Evolutionary conservation across 129 eudicot genomes (phyloP).

Genomic region (Silybum marianum): DNA sequence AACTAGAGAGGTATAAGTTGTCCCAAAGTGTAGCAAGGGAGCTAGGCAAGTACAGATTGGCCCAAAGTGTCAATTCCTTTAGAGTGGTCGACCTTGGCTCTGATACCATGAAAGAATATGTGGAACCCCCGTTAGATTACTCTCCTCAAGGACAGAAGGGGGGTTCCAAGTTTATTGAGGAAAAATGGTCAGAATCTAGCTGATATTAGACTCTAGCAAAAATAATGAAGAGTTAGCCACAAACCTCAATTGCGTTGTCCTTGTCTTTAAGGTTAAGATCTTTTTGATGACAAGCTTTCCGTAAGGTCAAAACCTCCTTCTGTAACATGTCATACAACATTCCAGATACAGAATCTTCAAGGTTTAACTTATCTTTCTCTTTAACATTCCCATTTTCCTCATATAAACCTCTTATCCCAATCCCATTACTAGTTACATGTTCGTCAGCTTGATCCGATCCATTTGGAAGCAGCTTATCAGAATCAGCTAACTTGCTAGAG

Average conservation of each 20-base stretch:
- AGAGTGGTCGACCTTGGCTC: not conserved
- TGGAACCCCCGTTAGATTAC: not conserved
- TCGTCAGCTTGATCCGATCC: constrained; percentile 31
- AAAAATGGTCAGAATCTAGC: not conserved
- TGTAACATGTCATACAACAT: constrained; percentile 84
- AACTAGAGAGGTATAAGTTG: too few relatives aligned
- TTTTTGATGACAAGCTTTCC: constrained; percentile 80
- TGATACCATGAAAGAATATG: not conserved
- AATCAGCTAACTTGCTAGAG: constrained; percentile 43
- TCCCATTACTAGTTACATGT: constrained; percentile 36
- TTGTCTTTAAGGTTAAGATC: constrained; percentile 76
- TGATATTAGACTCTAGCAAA: not conserved
- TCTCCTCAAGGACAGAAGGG: not conserved
- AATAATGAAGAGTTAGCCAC: constrained; percentile 14
- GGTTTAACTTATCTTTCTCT: constrained; percentile 39
- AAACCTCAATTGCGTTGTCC: constrained; percentile 84
- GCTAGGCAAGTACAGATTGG: not conserved
- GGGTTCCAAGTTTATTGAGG: not conserved
- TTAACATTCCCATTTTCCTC: constrained; percentile 25
- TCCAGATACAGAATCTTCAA: constrained; percentile 79
- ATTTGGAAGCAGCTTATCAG: constrained; percentile 29
- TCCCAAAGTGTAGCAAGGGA: not conserved
- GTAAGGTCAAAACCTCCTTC: constrained; percentile 73
- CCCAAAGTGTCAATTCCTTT: not conserved
- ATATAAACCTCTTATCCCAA: constrained; percentile 26